These are phyloP conservation scores for Penicillium sp. DNA, from an alignment of 2,329 filamentous ascomycete genomes.

Conservation along the genomic window DNA sequence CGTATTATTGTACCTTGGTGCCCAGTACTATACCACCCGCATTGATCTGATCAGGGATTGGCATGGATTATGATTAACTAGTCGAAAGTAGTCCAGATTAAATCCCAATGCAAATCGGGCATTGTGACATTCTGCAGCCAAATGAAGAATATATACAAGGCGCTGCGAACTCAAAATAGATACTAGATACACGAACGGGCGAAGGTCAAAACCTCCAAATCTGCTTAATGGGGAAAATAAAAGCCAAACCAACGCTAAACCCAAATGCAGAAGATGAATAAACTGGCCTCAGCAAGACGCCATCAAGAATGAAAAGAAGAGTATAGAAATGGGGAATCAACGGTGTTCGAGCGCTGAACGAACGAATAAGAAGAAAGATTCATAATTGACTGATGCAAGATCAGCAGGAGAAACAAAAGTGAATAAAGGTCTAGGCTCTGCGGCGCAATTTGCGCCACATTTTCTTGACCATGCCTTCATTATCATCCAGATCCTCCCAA, in stretches of 20 bases:
- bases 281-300: background rate
- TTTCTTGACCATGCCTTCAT: constrained; percentile 42
- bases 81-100: background rate
- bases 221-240: background rate
- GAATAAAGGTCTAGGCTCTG: constrained; percentile 3
- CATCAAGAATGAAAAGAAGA: background rate
- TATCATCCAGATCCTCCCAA: constrained; percentile 45
- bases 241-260: constrained; percentile 5
- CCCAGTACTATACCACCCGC: background rate
- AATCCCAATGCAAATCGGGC: background rate
- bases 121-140: constrained; percentile 1
- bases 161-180: background rate
- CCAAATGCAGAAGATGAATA: constrained; percentile 4
- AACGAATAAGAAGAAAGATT: background rate
- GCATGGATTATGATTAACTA: no score
- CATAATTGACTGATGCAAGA: background rate
- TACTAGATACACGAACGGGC: constrained; percentile 14
- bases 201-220: background rate
- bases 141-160: constrained; percentile 13
- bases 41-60: background rate
- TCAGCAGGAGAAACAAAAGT: background rate
- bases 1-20: background rate
- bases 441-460: constrained; percentile 45
- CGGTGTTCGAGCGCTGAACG: constrained; percentile 1
- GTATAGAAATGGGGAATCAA: background rate